Conservation (phyloP, 2,329 filamentous ascomycete species). For the Colletotrichum destructivum region DNA sequence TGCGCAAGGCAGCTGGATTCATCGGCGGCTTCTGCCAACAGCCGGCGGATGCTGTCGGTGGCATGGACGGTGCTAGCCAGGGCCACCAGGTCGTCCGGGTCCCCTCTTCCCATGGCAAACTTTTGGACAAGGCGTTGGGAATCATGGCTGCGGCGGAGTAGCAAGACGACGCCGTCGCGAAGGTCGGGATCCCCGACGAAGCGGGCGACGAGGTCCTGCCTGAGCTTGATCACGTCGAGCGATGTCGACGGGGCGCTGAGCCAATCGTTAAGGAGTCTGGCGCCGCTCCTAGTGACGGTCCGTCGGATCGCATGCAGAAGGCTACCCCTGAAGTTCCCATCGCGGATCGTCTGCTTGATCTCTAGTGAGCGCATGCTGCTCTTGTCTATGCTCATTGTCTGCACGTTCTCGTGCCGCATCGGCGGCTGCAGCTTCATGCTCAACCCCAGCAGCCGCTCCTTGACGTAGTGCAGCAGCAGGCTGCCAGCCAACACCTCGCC, state of each 20-base stretch:
- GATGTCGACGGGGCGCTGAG: conserved; percentile 94
- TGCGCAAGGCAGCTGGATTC: conserved; percentile 56
- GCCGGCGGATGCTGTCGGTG: conserved; percentile 75
- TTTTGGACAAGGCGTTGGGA: conserved; percentile 93
- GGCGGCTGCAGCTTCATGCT: conserved; percentile 89
- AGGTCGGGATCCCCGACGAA: conserved; percentile 79
- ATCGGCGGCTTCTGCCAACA: conserved; percentile 55
- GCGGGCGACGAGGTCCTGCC: conserved; percentile 85
- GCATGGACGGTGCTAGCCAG: conserved; percentile 86
- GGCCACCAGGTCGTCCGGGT: conserved; percentile 89
- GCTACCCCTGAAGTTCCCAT: conserved; percentile 85
- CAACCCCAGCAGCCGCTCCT: conserved; percentile 81
- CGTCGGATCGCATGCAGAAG: conserved; percentile 90
- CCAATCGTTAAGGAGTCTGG: conserved; percentile 86
- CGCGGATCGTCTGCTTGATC: conserved; percentile 87
- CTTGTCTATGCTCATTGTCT: conserved; percentile 92
- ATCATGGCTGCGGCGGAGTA: conserved; percentile 85
- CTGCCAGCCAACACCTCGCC: conserved; percentile 84
- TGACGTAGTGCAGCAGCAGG: conserved; percentile 87
- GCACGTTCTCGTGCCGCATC: conserved; percentile 78
- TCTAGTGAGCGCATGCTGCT: conserved; percentile 92
- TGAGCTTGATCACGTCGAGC: conserved; percentile 80
- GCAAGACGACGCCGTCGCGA: conserved; percentile 76
- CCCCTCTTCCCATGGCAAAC: conserved; percentile 92
- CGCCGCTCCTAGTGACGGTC: conserved; percentile 93